These are phyloP conservation scores for Phytophthora gonapodyides DNA, from an alignment of 352 stramenopile genomes.

Conservation along the genomic window DNA sequence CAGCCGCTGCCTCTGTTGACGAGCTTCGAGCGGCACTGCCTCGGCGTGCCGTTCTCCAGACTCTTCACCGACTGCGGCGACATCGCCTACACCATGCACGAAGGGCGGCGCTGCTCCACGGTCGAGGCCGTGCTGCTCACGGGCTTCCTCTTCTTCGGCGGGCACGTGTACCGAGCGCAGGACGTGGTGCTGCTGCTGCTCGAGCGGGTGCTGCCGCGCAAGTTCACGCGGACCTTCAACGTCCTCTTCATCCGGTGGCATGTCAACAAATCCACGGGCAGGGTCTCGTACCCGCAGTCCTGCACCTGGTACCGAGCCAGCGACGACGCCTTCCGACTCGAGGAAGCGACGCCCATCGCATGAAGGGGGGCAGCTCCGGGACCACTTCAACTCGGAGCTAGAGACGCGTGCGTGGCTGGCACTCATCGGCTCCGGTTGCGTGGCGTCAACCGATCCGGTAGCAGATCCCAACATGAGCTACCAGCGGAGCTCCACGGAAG, in stretches of 20 bases:
- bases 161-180: conserved; percentile 26
- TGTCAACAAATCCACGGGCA: conserved; percentile 12
- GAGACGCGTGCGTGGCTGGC: too few species aligned
- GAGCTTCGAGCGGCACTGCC: conserved; percentile 26
- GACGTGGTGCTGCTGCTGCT: conserved; percentile 21
- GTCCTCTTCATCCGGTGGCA: conserved; percentile 28
- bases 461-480: not conserved
- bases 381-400: conserved; percentile 6
- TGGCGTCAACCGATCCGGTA: too few species aligned
- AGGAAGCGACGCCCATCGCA: conserved; percentile 10
- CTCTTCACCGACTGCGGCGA: conserved; percentile 22
- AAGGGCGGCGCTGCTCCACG: conserved; percentile 11
- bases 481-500: conserved; percentile 3
- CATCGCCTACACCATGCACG: conserved; percentile 6
- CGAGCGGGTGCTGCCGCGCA: conserved; percentile 16
- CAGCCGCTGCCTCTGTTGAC: conserved; percentile 6
- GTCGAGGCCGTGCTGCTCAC: conserved; percentile 20
- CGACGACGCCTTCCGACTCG: conserved; percentile 17
- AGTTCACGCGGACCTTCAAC: conserved; percentile 31
- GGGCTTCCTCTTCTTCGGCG: conserved; percentile 25
- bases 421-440: too few species aligned
- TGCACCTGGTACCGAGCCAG: conserved; percentile 24
- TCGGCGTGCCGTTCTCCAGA: conserved; percentile 11
- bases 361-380: not conserved
- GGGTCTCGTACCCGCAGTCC: conserved; percentile 17